These are phyloP conservation scores for Odontarrhena argentea DNA, from an alignment of 345 rosid species.

Conservation along the genomic window DNA sequence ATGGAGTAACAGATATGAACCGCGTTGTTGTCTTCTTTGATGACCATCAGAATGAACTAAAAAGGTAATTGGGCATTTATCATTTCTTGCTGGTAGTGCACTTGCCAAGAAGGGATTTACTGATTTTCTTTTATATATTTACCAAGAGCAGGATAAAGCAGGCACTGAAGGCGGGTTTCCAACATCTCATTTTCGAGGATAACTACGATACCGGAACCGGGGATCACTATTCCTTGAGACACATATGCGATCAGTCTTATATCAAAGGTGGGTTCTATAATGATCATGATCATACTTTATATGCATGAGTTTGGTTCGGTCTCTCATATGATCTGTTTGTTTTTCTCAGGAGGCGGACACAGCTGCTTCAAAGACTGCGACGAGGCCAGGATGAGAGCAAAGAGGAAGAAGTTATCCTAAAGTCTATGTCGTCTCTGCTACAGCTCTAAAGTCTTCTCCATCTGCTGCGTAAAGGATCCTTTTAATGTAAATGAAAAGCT, in stretches of 20 bases:
- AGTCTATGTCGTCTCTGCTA: conserved; percentile 52
- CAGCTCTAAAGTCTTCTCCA: conserved; percentile 60
- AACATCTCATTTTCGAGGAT: conserved; percentile 92
- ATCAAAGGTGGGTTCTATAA: conserved; percentile 60
- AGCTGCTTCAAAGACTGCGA: conserved; percentile 92
- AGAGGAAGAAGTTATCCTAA: conserved; percentile 76
- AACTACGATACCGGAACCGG: conserved; percentile 99
- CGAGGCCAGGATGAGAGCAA: conserved; percentile 80
- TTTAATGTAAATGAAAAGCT: conserved; percentile 83
- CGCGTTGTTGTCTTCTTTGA: conserved; percentile 85
- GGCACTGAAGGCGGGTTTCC: conserved; percentile 83
- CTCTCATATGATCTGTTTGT: conserved; percentile 24
- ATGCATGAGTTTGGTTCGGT: background rate
- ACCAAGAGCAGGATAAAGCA: conserved; percentile 66
- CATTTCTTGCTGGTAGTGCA: background rate
- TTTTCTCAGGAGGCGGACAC: conserved; percentile 87
- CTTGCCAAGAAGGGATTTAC: background rate
- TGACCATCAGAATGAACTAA: conserved; percentile 96
- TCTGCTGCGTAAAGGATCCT: conserved; percentile 79
- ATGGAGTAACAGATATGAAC: conserved; percentile 60
- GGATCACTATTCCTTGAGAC: conserved; percentile 96
- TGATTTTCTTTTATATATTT: conserved; percentile 29
- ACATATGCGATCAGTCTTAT: conserved; percentile 92
- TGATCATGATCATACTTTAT: background rate
- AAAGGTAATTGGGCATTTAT: conserved; percentile 54